These are phyloP conservation scores for Ophiocordyceps camponoti-saundersi DNA, from an alignment of 2,329 filamentous ascomycete species.

Conservation along the genomic window DNA sequence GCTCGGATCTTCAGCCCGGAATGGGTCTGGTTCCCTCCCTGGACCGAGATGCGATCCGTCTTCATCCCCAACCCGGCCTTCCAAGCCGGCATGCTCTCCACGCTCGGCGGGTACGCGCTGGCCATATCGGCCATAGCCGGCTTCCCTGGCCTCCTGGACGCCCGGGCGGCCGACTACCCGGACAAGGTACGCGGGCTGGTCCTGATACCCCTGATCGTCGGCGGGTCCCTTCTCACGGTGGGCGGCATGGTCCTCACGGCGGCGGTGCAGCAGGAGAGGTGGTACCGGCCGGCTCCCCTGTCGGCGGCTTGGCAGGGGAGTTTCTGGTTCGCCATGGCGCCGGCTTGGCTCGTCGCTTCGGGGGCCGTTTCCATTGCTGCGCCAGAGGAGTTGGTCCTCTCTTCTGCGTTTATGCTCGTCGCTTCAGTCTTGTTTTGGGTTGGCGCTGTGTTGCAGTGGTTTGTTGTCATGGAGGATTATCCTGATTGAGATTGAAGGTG, in stretches of 20 bases:
- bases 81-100: neutral
- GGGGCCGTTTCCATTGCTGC: neutral
- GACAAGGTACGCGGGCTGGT: neutral
- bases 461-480: neutral
- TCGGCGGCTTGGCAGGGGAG: neutral
- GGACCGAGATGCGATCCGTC: neutral
- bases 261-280: neutral
- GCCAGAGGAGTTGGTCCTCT: neutral
- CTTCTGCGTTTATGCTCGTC: neutral
- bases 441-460: neutral
- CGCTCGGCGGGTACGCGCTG: neutral
- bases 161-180: too few relatives aligned
- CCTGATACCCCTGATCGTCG: neutral
- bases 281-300: neutral
- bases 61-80: neutral
- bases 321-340: neutral
- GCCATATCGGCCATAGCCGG: neutral
- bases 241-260: neutral
- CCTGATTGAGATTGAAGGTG: neutral
- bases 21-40: neutral
- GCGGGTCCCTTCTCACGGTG: neutral
- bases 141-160: neutral
- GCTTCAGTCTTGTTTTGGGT: neutral
- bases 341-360: neutral
- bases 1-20: neutral